phyloP scores from a whole-genome alignment of 2,329 filamentous ascomycete species.

The Neospermospora avenae region DNA sequence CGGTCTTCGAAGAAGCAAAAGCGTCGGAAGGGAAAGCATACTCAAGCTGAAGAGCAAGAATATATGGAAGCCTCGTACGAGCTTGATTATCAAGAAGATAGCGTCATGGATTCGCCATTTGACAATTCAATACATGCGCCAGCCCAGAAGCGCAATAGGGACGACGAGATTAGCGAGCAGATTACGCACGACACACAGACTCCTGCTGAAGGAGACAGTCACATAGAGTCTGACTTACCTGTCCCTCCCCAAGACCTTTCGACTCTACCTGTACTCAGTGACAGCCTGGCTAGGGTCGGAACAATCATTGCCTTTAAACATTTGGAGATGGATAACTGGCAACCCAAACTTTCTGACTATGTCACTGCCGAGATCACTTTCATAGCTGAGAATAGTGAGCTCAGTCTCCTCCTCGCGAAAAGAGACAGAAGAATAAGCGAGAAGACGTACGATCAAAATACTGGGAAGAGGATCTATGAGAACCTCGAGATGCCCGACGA shows the following conservation, averaged over 20 bases:
- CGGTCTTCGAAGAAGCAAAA: constrained; percentile 49
- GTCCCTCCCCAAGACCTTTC: constrained; percentile 55
- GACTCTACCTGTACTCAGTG: constrained; percentile 48
- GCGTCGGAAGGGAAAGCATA: constrained; percentile 41
- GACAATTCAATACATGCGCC: constrained; percentile 22
- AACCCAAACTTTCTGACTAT: constrained; percentile 59
- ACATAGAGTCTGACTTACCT: constrained; percentile 60
- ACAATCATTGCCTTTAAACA: constrained; percentile 70
- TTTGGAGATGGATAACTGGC: constrained; percentile 59
- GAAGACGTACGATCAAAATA: constrained; percentile 60
- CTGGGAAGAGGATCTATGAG: constrained; percentile 70
- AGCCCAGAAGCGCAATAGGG: constrained; percentile 32
- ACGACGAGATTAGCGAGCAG: constrained; percentile 33
- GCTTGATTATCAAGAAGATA: constrained; percentile 35
- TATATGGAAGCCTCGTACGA: constrained; percentile 35
- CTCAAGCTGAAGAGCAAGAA: constrained; percentile 42
- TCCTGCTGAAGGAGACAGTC: constrained; percentile 37
- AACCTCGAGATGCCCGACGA: constrained; percentile 73
- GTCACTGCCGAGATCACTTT: constrained; percentile 64
- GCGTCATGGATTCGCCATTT: constrained; percentile 22
- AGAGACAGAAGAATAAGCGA: constrained; percentile 60
- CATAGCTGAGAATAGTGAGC: constrained; percentile 47
- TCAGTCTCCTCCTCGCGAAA: constrained; percentile 65
- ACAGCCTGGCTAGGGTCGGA: constrained; percentile 49
- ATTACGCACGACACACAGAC: constrained; percentile 27